Base-by-base conservation (phyloP, 345 rosid species). In the Eucalyptus sp. region DNA sequence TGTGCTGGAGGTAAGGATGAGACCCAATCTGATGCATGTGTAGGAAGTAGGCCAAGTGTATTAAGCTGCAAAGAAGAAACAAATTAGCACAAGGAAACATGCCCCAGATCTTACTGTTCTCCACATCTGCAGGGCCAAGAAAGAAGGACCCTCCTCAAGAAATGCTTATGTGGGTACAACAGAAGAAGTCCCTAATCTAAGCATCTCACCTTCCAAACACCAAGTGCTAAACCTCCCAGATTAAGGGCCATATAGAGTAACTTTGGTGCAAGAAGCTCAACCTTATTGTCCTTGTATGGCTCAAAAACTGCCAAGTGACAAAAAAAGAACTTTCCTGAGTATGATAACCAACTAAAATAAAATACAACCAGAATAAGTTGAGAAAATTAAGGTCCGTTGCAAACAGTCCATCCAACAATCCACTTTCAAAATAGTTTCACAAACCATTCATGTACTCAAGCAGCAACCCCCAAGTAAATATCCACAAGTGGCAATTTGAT, bases 11-110 rank as follows among this genome's bases (percentile, higher is more conserved):
- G 91, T 88, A 98, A 93, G 87, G 99, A 96, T 88, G 99, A 98
- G 86, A 98, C 99, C 99, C 99, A 98, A 83, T 98, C 99, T 10
- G 99, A 98, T 91, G 99, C 99, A 89, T 97, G 98, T 27, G 99
- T 98, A 50, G 99, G 99, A 89, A 98, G 99, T 90, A 98, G 98
- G 68, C 99, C 99, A 95, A 98, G 90, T 4, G 99, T 93, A 94
- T 98, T 98, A 68, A 98, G 98, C 99, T 98, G 96, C 90, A 89
- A 90, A 92, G 89, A 88, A 51, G 60, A 80, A 46, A 29, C 56
- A 62, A 49, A 86, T 44, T 60, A 60, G 43, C 33, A 84, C 48
- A 89, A 51, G 25, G n/a, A 50, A 56, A 27, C 10, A 31, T 37
- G 18, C 24, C 50, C 87, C 10, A 46, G 56, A 79, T 71, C 89